Evolutionary conservation across 2,329 filamentous ascomycete genomes (phyloP).

Genomic region (Emergomyces orientalis): DNA sequence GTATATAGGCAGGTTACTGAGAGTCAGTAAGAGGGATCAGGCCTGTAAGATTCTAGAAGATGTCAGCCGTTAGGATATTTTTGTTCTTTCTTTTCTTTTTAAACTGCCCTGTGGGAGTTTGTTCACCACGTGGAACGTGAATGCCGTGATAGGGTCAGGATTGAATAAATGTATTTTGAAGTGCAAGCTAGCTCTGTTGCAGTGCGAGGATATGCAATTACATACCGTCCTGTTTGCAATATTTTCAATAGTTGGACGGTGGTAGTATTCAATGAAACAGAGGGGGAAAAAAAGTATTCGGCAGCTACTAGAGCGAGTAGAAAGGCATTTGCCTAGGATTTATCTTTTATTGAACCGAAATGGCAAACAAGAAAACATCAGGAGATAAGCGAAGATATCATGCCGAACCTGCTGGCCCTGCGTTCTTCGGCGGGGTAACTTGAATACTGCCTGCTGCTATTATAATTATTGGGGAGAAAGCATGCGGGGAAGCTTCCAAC

Average conservation of each 20-base stretch:
- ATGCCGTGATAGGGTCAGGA: neutral
- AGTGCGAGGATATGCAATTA: neutral
- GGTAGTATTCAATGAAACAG: neutral
- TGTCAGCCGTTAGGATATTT: neutral
- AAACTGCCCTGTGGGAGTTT: neutral
- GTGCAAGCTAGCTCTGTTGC: neutral
- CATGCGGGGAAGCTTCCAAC: too few relatives aligned
- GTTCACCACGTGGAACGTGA: neutral
- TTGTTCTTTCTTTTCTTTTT: neutral
- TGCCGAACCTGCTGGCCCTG: neutral
- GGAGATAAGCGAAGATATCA: neutral
- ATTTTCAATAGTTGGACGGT: neutral
- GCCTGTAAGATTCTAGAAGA: neutral
- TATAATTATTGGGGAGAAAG: too few relatives aligned
- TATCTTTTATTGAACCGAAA: neutral
- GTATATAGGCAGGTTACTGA: neutral
- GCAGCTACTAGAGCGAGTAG: neutral
- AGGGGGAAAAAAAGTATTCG: neutral
- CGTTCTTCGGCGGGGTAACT: neutral
- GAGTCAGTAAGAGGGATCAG: neutral
- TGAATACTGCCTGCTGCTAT: too few relatives aligned
- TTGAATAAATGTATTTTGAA: neutral
- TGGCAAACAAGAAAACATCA: too few relatives aligned
- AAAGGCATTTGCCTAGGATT: neutral
- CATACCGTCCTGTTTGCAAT: neutral